Conservation (phyloP, 805 yeast species). For the Kazachstania psychrophila region DNA sequence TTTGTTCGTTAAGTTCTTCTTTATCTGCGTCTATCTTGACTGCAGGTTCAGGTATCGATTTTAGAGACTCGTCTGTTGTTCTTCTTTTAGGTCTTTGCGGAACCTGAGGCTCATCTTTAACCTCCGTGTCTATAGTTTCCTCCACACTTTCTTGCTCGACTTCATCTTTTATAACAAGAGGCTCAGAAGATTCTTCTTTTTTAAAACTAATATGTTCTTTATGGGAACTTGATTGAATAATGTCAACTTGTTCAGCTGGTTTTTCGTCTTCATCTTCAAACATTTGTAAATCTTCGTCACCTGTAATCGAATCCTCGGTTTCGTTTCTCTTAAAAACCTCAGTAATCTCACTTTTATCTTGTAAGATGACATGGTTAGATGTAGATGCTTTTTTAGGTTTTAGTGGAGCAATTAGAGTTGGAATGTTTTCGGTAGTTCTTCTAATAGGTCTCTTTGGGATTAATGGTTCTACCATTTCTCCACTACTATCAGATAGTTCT, state of each 20-base stretch:
- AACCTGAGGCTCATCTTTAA: neutral
- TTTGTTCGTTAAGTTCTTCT: neutral
- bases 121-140: neutral
- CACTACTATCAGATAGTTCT: neutral
- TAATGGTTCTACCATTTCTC: slow-evolving; percentile 2
- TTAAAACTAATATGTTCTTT: too few species aligned
- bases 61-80: too few species aligned
- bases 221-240: neutral
- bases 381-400: slow-evolving; percentile 2
- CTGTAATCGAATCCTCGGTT: neutral
- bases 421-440: slow-evolving; percentile 1
- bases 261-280: neutral
- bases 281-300: neutral
- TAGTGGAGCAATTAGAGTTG: slow-evolving; percentile 2
- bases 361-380: neutral
- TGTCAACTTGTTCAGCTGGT: neutral
- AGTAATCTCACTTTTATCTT: neutral
- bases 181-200: too few species aligned
- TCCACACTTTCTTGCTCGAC: neutral
- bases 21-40: too few species aligned
- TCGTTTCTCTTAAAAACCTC: neutral
- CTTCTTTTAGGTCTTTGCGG: neutral
- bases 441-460: slow-evolving; percentile 5
- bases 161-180: too few species aligned
- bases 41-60: too few species aligned